Base-by-base conservation (phyloP, 1,139 yeast species). In the Pneumocystis jirovecii region DNA sequence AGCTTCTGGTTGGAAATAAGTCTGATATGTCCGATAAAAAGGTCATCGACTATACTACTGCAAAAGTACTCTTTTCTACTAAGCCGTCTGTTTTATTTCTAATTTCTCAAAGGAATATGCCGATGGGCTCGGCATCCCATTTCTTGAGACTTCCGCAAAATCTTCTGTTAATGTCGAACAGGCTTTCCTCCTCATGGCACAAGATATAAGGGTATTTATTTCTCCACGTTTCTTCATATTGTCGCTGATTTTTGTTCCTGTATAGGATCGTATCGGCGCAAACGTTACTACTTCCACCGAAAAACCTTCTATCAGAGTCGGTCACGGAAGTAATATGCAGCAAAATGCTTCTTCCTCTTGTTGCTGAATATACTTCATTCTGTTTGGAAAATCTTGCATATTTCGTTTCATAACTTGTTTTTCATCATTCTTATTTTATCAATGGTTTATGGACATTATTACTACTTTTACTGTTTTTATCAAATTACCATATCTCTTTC, bases 111-210 rank as follows among this genome's bases (percentile, higher is more conserved):
- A 64, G 80, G 98, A 93, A 78, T 93, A 90, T 80, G 96, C 98
- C 64, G 97, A 93, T 76, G 88, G 96, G 45, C 85, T 93, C 76
- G 95, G 91, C 71, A 89, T 93, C 73, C 96, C 97, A 67, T 90
- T 93, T 77, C 83, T 93, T 77, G 99, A 93, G 79, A 95, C 99
- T 15, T 87, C 96, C 44, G 99, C 99, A 44, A 84, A 91, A 76
- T 87, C 88, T 72, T 87, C 97, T 56, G 89, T 97, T 68, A 93
- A 93, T 75, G 98, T 93, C 71, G 98, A 95, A 77, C 97, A 93
- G 77, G 97, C 98, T 19, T 93, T 93, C 79, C 85, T 89, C 81
- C 89, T 97, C 70, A 93, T 93, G 99, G 96, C 98, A 10, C 87
- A 96, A 77, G 97, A 95, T 77, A 93, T 93, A 75, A 95, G 95